phyloP scores from a whole-genome alignment of 2,329 filamentous ascomycete species.

The Tolypocladium ovalisporum region DNA sequence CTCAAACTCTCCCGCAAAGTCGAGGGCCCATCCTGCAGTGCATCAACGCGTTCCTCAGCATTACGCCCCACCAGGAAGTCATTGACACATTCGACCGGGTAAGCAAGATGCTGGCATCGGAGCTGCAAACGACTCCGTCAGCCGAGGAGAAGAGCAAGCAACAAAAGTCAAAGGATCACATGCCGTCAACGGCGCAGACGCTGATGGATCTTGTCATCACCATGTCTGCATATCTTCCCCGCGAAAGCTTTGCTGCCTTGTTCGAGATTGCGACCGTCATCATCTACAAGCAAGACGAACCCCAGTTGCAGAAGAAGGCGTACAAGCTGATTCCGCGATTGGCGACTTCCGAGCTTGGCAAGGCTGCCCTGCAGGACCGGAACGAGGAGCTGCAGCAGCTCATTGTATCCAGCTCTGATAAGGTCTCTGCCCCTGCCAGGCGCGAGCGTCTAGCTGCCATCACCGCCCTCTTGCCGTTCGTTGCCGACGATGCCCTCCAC shows the following conservation, averaged over 20 bases:
- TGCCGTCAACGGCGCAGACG: conserved; percentile 89
- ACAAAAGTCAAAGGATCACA: conserved; percentile 52
- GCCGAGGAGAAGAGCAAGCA: conserved; percentile 53
- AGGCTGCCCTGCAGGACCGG: conserved; percentile 63
- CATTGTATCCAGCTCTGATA: conserved; percentile 68
- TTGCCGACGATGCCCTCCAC: conserved; percentile 70
- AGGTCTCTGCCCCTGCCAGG: conserved; percentile 75
- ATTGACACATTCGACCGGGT: conserved; percentile 84
- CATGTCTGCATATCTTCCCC: conserved; percentile 84
- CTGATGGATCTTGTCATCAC: conserved; percentile 96
- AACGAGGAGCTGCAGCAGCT: conserved; percentile 72
- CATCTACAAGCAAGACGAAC: conserved; percentile 70
- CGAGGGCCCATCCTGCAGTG: conserved; percentile 85
- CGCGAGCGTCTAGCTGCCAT: conserved; percentile 80
- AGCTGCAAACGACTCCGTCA: conserved; percentile 45
- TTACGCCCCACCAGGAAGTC: conserved; percentile 68
- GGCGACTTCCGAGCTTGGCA: conserved; percentile 68
- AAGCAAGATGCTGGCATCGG: conserved; percentile 67
- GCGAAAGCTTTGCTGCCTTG: conserved; percentile 71
- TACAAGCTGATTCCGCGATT: conserved; percentile 95
- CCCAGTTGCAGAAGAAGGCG: conserved; percentile 95
- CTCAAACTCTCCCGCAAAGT: conserved; percentile 86
- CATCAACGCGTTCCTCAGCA: conserved; percentile 88
- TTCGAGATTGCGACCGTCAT: conserved; percentile 82
- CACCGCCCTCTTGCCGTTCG: conserved; percentile 64